Evolutionary conservation across 2,329 filamentous ascomycete species (phyloP), one percentile per base, ranked within the genome.

Genomic region (Cladophialophora immunda): DNA sequence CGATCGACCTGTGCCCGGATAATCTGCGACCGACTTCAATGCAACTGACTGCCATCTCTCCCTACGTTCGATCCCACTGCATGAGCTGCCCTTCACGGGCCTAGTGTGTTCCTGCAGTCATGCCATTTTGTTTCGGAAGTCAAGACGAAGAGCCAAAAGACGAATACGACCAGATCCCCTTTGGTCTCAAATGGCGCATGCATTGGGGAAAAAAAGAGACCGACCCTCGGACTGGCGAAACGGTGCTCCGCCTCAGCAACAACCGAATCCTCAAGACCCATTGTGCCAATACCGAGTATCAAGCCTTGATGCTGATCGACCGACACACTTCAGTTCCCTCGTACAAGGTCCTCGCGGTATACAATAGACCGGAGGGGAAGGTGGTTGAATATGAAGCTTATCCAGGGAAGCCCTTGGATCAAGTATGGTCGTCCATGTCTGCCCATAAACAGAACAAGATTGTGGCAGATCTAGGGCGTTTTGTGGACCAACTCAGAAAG

Each of bases 401-500:
- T 27, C 66, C 68, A 5, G 71, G 71, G 22, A 73, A 68, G 45
- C 62, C 71, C 17, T 58, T 73, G 30, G 58, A 70, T 5, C 55
- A 62, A 17, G 36, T 58, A 7, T 73, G 71, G 71, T 55, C 66
- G 41, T 53, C 52, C 13, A 70, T 73, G 66, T 57, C 66, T n/a
- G 65, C 68, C 11, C 68, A 72, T 36, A 66, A 72, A 54, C 72
- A 71, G 63, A 68, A 69, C 62, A 69, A 68, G 15, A 68, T 74
- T 36, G 58, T 74, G 15, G 60, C 63, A 25, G 68, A 74, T 19
- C 53, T 74, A 7, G 70, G 65, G 55, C 68, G 68, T 13, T 74
- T 71, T 54, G 65, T 73, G 11, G 72, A 73, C 19, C 73, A 74
- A 58, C 65, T 74, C 50, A 65, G 72, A 36, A 68, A 70, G 41